Evolutionary conservation across 345 rosid genomes (phyloP), one percentile per base, ranked within the genome.

Genomic region (Leavenworthia alabamica): DNA sequence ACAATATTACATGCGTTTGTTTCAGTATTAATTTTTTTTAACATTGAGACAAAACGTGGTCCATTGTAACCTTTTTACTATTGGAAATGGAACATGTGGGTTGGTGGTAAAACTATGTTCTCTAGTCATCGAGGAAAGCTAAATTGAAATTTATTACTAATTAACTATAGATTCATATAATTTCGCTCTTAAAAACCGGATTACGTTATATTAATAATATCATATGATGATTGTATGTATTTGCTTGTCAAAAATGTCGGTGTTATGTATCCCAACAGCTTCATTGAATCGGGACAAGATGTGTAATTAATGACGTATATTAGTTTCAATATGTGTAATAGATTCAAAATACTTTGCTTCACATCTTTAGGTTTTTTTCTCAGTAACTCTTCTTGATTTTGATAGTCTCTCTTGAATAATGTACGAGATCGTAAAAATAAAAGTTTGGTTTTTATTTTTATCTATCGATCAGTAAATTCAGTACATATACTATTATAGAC

Each of bases 271-370:
- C 12, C 53, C 59, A 60, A 60, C 67, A n/a, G 53, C 67, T 60
- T 60, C 67, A 44, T 60, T 68, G 73, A 51, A 68, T 24, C 48
- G 42, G 48, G 73, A 59, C 73, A 60, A 4, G 15, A 35, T 48
- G 55, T 37, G 5, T 24, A 37, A 5, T 37, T 24, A 37, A 5
- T 37, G 41, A 37, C 16, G 41, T 17, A 16, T 52, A 8, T 33
- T 17, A 42, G 27, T 50, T 56, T 42, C 28, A 15, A 14, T 31
- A 26, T 26, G 9, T 33, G 43, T 43, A 46, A 6, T 36, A 47
- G 20, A 27, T 28, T 52, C 48, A 51, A 9, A 23, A 41, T 16
- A 47, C 28, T 14, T 33, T 43, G 67, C 28, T 60, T 67, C 60
- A 67, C 60, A 60, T 49, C 61, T 51, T 55, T 44, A 42, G 12